These are phyloP conservation scores for Fusarium lateritium DNA, from an alignment of 2,329 filamentous ascomycete species.

Conservation along the genomic window DNA sequence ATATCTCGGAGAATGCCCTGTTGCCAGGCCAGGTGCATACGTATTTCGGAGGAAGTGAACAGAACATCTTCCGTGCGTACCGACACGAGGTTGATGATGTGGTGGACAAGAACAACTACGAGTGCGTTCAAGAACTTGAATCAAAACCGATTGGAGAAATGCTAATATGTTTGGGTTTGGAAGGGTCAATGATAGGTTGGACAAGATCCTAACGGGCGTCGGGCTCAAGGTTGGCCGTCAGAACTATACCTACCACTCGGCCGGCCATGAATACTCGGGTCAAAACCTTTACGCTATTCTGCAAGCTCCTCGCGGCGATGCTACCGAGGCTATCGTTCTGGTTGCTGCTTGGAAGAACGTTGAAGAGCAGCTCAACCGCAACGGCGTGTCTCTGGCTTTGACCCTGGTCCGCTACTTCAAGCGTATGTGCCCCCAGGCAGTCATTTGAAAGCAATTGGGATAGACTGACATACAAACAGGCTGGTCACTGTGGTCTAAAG, in stretches of 20 bases:
- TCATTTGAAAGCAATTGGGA: not conserved
- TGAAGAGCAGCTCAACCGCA: slow-evolving; percentile 83
- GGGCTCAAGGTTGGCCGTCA: slow-evolving; percentile 92
- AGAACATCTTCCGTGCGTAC: slow-evolving; percentile 93
- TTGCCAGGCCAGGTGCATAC: slow-evolving; percentile 97
- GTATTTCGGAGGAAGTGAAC: slow-evolving; percentile 96
- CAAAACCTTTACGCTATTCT: slow-evolving; percentile 96
- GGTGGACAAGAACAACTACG: slow-evolving; percentile 65
- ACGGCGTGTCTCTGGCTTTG: slow-evolving; percentile 87
- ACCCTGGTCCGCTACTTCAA: slow-evolving; percentile 96
- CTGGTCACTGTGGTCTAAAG: slow-evolving; percentile 99
- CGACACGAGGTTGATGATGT: slow-evolving; percentile 83
- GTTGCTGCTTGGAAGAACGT: slow-evolving; percentile 91
- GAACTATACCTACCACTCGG: slow-evolving; percentile 86
- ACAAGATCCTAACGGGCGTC: slow-evolving; percentile 80
- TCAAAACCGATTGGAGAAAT: not conserved
- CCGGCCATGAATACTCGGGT: slow-evolving; percentile 80
- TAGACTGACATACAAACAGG: slow-evolving; percentile 60
- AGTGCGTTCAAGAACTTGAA: slow-evolving; percentile 58
- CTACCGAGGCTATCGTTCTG: slow-evolving; percentile 95
- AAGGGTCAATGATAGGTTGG: slow-evolving; percentile 79
- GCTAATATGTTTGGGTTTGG: slow-evolving; percentile 3
- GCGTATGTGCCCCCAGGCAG: slow-evolving; percentile 61
- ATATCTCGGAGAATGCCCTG: slow-evolving; percentile 97
- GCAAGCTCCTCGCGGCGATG: slow-evolving; percentile 93